Base-by-base conservation (phyloP, 2,329 filamentous ascomycete genomes). In the Dactylellina sp. region DNA sequence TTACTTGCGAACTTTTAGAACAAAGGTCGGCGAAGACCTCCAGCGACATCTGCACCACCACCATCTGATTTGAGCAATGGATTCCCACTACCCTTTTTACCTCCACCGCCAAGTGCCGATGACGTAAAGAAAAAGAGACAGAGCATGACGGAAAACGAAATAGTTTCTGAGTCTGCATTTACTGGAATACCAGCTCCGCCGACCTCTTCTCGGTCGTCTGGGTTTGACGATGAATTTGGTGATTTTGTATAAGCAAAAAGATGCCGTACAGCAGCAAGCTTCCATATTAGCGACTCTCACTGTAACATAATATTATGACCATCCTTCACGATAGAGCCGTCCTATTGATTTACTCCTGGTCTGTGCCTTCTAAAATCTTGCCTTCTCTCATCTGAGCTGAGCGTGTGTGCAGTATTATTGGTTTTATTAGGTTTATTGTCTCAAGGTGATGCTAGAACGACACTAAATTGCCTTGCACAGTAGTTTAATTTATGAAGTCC, bases 191-290 rank as follows among this genome's bases (percentile, higher is more conserved):
- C 65, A 7, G 61, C 56, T 12, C 70, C 61, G 78, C 85, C 86
- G 11, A 83, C 85, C 3, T 83, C 80, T 32, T 78, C 77, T 77
- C 60, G 78, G 70, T 79, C 94, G 76, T 91, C 91, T 0, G 95
- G 95, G 78, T 92, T 96, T 79, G 91, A 96, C 80, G 92, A 92
- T 0, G 90, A 94, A 79, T 93, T 93, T 85, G 92, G 91, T 18
- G 92, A 96, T 81, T 96, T 96, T 82, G 86, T 86, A 52, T 88
- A 76, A 40, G 35, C 28, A 9, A 57, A 37, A 24, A 47, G 46
- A 47, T 16, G 40, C 40, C 39, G 25, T 40, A 39, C 7, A 18
- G 16, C 42, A 28, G 22, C 44, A 44, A 52, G 24, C 22, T 35
- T 47, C 46, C 60, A 37, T 50, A 18, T 44, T 16, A 66, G 37